Conservation (phyloP, 805 yeast species). For the Candida lessepsii region DNA sequence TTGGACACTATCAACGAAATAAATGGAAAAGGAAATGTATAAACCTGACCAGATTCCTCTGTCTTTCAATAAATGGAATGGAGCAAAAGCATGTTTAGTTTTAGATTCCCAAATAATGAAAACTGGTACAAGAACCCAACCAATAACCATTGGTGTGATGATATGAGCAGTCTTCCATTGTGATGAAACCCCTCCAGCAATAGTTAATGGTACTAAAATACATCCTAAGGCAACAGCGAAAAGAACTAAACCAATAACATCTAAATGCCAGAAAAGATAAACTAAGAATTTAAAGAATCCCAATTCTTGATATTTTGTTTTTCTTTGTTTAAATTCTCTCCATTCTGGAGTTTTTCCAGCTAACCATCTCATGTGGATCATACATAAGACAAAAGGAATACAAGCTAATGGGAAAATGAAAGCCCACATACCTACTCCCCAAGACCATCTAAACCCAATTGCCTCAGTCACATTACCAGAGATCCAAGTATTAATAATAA, state of each 20-base stretch:
- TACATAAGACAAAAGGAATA: slow-evolving; percentile 53
- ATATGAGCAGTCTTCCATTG: slow-evolving; percentile 60
- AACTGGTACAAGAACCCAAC: slow-evolving; percentile 56
- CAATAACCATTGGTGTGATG: slow-evolving; percentile 69
- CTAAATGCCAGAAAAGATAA: slow-evolving; percentile 56
- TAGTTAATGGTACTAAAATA: slow-evolving; percentile 66
- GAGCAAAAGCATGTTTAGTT: slow-evolving; percentile 61
- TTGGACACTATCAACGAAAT: slow-evolving; percentile 65
- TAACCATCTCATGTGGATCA: slow-evolving; percentile 53
- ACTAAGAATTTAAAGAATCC: slow-evolving; percentile 28
- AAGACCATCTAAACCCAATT: slow-evolving; percentile 53
- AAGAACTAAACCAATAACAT: slow-evolving; percentile 59
- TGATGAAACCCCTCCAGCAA: slow-evolving; percentile 61
- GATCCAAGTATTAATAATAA: slow-evolving; percentile 75
- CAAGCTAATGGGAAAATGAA: slow-evolving; percentile 66
- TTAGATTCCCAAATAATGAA: slow-evolving; percentile 58
- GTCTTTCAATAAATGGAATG: slow-evolving; percentile 58
- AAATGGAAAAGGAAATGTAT: slow-evolving; percentile 52
- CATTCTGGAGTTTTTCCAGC: slow-evolving; percentile 57
- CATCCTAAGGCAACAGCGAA: slow-evolving; percentile 58
- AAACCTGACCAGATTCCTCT: slow-evolving; percentile 73
- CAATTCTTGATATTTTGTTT: slow-evolving; percentile 31
- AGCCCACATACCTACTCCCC: slow-evolving; percentile 83
- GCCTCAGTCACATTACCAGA: slow-evolving; percentile 54
- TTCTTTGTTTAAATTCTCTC: slow-evolving; percentile 37